Base-by-base conservation (phyloP, 768 basidiomycete genomes). In the Tylopilus sp. region DNA sequence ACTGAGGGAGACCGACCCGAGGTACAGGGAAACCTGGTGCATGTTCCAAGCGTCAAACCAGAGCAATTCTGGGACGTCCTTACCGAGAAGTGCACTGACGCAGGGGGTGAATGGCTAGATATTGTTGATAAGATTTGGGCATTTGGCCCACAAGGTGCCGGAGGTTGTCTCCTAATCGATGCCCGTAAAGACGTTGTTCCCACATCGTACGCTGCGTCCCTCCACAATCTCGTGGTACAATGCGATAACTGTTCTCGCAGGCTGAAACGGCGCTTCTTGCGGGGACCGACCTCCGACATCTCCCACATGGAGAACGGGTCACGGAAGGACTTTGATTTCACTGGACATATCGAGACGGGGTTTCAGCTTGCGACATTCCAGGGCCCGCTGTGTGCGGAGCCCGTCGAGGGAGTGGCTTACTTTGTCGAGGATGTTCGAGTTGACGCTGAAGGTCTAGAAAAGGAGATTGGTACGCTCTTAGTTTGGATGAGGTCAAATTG, bases 311-410 rank as follows among this genome's bases (percentile, higher is more conserved):
- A 75, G 34, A 62, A 70, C 29, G 73, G 67, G 50, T 67, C 64
- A 14, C 68, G 72, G 45, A 70, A 70, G 21, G 73, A 61, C 22
- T 52, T 47, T 45, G 83, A 92, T 56, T 90, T 98, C 56, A 87
- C 94, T 59, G 83, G 83, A 50, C 79, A 88, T 57, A 77, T 98
- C 28, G 94, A 98, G 67, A 88, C 87, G 5, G 96, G 95, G 2
- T 99, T 99, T 72, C 95, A 97, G 71, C 80, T 98, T 43, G 95
- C 93, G 1, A 88, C 87, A 2, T 88, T 93, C 67, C 92, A 95
- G 70, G 97, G 97, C 0, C 96, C 97, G 13, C 71, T 99, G 19
- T 98, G 97, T 60, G 88, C 87, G 8, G 97, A 99, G 68, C 97
- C 97, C 2, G 84, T 98, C 9, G 87, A 95, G 59, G 96, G 96